Percentiles rank a stretch among this genome's conserved stretches.
phyloP scores from a whole-genome alignment of 768 basidiomycete species.

The Flagelloscypha sp. region DNA sequence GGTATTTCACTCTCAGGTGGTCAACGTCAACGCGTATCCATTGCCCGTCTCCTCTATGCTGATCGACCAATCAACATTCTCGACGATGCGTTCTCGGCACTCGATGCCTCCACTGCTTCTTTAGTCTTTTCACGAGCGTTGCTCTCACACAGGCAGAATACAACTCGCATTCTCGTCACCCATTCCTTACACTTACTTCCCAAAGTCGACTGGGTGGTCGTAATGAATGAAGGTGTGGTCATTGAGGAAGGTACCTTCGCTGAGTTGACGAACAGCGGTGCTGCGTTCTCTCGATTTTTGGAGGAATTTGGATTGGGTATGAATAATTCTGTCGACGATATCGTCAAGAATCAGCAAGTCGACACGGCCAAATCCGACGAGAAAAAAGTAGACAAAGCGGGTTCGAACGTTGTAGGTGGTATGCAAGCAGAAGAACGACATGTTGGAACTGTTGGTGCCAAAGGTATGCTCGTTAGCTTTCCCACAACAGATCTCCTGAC shows the following conservation, averaged over 20 bases:
- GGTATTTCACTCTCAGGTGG: constrained; percentile 7
- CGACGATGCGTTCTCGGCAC: too few species aligned
- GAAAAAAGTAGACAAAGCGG: neutral
- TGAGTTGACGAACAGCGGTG: neutral
- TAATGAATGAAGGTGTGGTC: neutral
- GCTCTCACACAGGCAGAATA: too few species aligned
- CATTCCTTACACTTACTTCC: neutral
- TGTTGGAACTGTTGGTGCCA: too few species aligned
- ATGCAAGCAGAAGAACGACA: too few species aligned
- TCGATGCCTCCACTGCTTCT: too few species aligned
- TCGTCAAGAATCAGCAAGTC: neutral
- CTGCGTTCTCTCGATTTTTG: too few species aligned
- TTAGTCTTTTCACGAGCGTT: too few species aligned
- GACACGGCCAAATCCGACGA: neutral
- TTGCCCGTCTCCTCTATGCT: constrained; percentile 2
- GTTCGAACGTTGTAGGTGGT: neutral
- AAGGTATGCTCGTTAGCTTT: too few species aligned
- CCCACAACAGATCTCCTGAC: too few species aligned
- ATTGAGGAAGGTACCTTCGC: neutral
- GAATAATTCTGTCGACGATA: neutral
- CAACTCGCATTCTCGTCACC: neutral
- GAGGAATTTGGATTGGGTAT: too few species aligned
- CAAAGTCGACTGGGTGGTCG: neutral
- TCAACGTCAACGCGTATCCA: neutral
- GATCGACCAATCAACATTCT: too few species aligned